Conservation (phyloP, 495 filamentous ascomycete genomes). For the Penicillium macrosclerotiorum region DNA sequence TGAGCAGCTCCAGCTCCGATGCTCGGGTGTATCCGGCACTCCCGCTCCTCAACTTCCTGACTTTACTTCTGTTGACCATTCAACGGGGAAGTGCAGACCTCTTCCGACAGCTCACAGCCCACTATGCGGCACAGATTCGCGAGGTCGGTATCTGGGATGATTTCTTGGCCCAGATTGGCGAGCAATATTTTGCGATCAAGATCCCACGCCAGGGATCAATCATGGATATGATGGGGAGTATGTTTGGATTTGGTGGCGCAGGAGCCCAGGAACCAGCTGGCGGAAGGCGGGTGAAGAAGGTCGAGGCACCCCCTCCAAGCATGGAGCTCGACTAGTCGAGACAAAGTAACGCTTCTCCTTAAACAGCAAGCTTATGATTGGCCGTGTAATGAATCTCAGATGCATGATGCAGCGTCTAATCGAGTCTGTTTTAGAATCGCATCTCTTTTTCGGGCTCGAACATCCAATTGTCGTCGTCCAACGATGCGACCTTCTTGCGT, state of each 20-base stretch:
- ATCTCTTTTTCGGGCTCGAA: constrained; percentile 67
- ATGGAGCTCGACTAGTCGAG: constrained; percentile 52
- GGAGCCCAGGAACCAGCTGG: constrained; percentile 47
- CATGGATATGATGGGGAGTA: constrained; percentile 95
- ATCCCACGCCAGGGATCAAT: constrained; percentile 80
- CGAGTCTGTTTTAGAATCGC: constrained; percentile 16
- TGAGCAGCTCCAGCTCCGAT: constrained; percentile 72
- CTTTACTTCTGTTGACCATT: constrained; percentile 75
- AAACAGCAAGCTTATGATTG: constrained; percentile 11
- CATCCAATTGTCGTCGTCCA: constrained; percentile 90
- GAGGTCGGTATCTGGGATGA: constrained; percentile 80
- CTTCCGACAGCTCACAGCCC: constrained; percentile 76
- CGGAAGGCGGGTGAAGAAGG: constrained; percentile 43
- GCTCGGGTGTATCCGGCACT: constrained; percentile 78
- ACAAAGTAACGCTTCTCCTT: background rate
- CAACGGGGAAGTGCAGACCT: constrained; percentile 77
- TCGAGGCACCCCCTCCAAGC: constrained; percentile 48
- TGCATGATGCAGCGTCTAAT: constrained; percentile 9
- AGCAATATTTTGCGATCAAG: constrained; percentile 97
- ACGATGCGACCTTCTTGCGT: constrained; percentile 63
- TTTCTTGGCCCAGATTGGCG: constrained; percentile 78
- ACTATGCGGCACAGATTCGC: constrained; percentile 74
- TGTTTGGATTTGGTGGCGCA: constrained; percentile 66
- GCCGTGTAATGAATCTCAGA: constrained; percentile 23
- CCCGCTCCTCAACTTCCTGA: constrained; percentile 90